Base-by-base conservation (phyloP, 371 early-diverging fungal genomes). In the Dichotomocladium elegans region DNA sequence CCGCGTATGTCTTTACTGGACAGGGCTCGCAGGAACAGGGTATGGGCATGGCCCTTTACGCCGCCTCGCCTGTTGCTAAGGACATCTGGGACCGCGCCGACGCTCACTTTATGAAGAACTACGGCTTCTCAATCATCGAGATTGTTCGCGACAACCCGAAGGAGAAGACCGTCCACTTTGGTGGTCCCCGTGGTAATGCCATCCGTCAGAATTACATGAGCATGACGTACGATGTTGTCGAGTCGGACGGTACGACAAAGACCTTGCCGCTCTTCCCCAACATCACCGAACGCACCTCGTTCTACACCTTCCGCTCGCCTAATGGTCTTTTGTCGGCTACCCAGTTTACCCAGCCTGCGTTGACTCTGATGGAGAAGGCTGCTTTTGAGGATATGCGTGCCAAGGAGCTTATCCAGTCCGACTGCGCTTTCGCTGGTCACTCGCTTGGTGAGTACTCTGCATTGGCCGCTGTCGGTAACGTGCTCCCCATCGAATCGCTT, bases 31-130 rank as follows among this genome's bases (percentile, higher is more conserved):
- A 97, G 68, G 91, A 92, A 66, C 82, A 72, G 42, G 94, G 94
- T 53, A 97, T 97, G 98, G 98, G 98, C 68, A 96, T 96, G 96
- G 88, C 87, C 27, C 79, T 97, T 43, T 97, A 96, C 62, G 80
- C 79, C 22, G 74, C 80, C 47, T 94, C 95, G 11, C 75, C 83
- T 47, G 85, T 93, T 51, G 96, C 98, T 35, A 83, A 84, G 60
- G 81, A 79, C 17, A 85, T 95, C 54, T 97, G 98, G 98, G 93
- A 97, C 63, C 81, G 87, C 51, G 96, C 98, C 45, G 96, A 97
- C 61, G 58, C 61, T 40, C 93, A 94, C 68, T 90, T 94, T 79
- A 77, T 90, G 69, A 74, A 78, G 57, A 87, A 84, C 57, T 97
- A 93, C 71, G 96, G 92, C 17, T 84, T 97, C 66, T 93, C 95